Evolutionary conservation across 78 protist genomes (phyloP).

Genomic region (Dictyostelium intermedium): DNA sequence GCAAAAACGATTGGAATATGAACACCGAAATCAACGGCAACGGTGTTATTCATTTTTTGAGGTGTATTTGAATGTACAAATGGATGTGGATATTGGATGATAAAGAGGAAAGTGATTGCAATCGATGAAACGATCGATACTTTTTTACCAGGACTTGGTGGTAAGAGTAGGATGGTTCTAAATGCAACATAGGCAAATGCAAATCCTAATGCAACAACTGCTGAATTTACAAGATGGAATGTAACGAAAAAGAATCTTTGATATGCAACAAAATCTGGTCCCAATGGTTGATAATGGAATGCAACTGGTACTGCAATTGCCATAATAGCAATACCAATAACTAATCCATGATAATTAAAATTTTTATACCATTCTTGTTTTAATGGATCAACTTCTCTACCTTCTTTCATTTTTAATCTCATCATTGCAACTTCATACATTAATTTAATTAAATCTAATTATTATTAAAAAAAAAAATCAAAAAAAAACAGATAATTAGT

Average conservation of each 20-base stretch:
- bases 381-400: constrained; percentile 55
- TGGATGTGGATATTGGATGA: constrained; percentile 71
- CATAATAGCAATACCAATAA: not conserved
- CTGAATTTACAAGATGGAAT: constrained; percentile 37
- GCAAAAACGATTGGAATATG: constrained; percentile 73
- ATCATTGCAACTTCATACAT: constrained; percentile 80
- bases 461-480: not conserved
- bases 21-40: constrained; percentile 41
- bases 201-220: constrained; percentile 11
- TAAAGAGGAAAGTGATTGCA: constrained; percentile 39
- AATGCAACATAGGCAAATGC: constrained; percentile 20
- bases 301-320: not conserved
- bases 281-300: constrained; percentile 18
- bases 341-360: not conserved
- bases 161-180: constrained; percentile 27
- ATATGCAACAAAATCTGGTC: not conserved
- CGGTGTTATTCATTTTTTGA: not conserved
- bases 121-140: constrained; percentile 37
- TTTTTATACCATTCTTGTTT: not conserved
- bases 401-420: constrained; percentile 65
- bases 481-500: not conserved
- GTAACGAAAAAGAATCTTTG: constrained; percentile 54
- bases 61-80: not conserved
- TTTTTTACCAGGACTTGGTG: constrained; percentile 39
- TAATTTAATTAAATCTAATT: constrained; percentile 48